Conservation (phyloP, 257 asterid genomes). For the Przewalskia tangutica region DNA sequence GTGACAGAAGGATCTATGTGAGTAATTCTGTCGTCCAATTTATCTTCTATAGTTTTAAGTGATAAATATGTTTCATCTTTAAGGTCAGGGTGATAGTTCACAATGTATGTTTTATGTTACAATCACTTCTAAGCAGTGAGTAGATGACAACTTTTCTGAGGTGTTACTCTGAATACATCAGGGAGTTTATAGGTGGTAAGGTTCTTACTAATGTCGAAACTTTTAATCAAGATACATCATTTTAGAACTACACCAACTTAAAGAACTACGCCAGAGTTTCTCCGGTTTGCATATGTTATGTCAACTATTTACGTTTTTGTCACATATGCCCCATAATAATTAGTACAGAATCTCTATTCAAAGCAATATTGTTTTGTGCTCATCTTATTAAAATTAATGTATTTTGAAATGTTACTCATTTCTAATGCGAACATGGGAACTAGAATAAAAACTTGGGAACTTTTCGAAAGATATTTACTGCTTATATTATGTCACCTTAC, state of each 20-base stretch:
- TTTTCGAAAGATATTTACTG: background rate
- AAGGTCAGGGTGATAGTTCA: background rate
- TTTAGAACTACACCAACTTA: background rate
- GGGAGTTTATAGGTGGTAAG: background rate
- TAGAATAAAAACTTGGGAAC: background rate
- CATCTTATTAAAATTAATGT: background rate
- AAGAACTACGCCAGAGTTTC: background rate
- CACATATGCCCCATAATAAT: too few relatives aligned
- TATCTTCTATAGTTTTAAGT: background rate
- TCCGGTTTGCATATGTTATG: background rate
- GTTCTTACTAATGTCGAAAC: background rate
- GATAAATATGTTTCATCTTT: background rate
- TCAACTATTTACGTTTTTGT: background rate
- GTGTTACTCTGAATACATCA: background rate
- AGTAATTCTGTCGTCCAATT: constrained; percentile 13
- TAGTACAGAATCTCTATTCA: too few relatives aligned
- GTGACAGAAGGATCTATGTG: constrained; percentile 79
- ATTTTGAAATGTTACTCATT: background rate
- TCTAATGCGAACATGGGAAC: background rate
- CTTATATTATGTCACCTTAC: background rate
- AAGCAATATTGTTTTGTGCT: background rate
- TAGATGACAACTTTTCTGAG: background rate
- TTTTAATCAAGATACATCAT: background rate
- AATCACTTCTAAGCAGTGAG: background rate
- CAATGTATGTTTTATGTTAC: background rate